Base-by-base conservation (phyloP, 345 rosid species). In the Theobroma cacao region DNA sequence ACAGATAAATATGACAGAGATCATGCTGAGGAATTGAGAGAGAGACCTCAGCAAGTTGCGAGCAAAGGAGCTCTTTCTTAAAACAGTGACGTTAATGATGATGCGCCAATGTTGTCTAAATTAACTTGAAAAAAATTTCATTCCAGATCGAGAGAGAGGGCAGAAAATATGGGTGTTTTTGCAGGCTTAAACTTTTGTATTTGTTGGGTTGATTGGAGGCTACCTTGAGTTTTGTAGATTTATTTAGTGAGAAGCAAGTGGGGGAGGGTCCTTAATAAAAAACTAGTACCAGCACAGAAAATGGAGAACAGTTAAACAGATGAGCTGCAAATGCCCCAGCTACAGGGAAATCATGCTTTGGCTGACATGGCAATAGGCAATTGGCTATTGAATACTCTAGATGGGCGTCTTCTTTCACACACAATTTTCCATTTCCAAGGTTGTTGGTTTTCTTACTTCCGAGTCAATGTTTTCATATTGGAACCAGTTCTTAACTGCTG, bases 1-100 rank as follows among this genome's bases (percentile, higher is more conserved):
- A 63, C 20, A 70, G 76, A 79, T 66, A 81, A 68, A 76, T 82
- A 56, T 22, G 71, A 77, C 77, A 64, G 77, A 69, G 76, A 79
- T 79, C 79, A 83, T 69, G 78, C 70, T 84, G 79, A 78, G 83
- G 76, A 72, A 64, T 76, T 67, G 62, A 76, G 86, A 83, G 82
- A 87, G 84, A 85, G 79, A 79, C 76, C 80, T 80, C 84, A 84
- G 92, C 92, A 90, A 88, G 83, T 86, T 84, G 90, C 74, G 61
- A 69, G 79, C 60, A 85, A 77, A 75, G 82, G 38, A 75, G 79
- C 77, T 75, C 77, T 75, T 77, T 34, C 62, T 72, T 50, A 20
- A 75, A 28, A 60, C 15, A 40, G 47, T 88, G 90, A 89, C 86
- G 91, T 86, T 80, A 75, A 58, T 48, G 75, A 78, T 81, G 78